A percentile compares a stretch with the other conserved stretches of the same genome.
These are phyloP conservation scores for Anthracocystis setariae DNA, from an alignment of 1,284 basidiomycete genomes.

Conservation along the genomic window DNA sequence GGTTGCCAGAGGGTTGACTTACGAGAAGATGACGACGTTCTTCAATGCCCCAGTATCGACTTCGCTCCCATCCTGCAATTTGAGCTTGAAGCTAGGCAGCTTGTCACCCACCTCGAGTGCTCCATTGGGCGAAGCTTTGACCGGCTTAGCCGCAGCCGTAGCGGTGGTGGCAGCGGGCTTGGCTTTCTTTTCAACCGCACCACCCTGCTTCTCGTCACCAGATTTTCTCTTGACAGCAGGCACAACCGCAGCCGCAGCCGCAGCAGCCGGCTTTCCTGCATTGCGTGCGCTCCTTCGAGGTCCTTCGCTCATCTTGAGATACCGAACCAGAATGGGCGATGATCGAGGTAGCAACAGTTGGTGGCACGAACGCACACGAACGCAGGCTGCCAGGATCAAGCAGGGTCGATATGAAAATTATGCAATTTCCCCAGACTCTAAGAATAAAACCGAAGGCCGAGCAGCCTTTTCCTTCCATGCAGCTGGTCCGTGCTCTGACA, in stretches of 20 bases:
- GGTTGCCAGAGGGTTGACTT: conserved; percentile 65
- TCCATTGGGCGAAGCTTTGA: conserved; percentile 30
- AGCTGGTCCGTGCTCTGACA: conserved; percentile 6
- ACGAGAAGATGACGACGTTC: conserved; percentile 4
- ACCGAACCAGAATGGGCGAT: not conserved
- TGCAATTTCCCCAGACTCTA: not conserved
- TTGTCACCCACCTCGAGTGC: conserved; percentile 77
- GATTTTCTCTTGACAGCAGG: conserved; percentile 20
- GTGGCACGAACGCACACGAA: too few relatives aligned
- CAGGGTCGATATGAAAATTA: too few relatives aligned
- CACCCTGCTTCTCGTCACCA: not conserved
- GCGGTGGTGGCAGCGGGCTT: conserved; percentile 8
- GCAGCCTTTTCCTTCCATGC: not conserved
- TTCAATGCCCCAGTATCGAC: conserved; percentile 20
- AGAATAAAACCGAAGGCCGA: not conserved
- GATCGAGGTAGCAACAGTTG: not conserved
- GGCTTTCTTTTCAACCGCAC: conserved; percentile 22
- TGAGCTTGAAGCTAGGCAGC: conserved; percentile 79
- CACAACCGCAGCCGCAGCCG: conserved; percentile 4
- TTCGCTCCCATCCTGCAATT: conserved; percentile 66
- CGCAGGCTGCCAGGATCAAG: too few relatives aligned
- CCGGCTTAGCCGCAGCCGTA: not conserved
- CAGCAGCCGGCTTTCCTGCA: conserved; percentile 28
- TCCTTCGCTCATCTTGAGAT: conserved; percentile 14
- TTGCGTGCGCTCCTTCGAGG: conserved; percentile 36